Evolutionary conservation across 2,329 filamentous ascomycete species (phyloP).

Genomic region (Aspergillus phoenicis): DNA sequence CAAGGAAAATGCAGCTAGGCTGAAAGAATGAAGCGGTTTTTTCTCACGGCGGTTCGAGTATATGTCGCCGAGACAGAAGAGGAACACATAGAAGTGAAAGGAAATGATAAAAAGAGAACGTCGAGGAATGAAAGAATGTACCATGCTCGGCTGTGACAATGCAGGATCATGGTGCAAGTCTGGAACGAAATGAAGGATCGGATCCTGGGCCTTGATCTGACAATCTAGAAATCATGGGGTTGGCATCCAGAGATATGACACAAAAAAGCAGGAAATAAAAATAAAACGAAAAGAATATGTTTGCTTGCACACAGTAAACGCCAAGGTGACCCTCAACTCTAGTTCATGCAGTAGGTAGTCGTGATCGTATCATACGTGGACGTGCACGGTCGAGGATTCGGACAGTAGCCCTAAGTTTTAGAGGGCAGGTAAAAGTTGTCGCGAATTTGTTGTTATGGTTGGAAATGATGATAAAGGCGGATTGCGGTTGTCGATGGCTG

Average conservation of each 20-base stretch:
- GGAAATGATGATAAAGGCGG: conserved; percentile 3
- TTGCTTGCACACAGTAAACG: conserved; percentile 42
- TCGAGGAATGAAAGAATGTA: conserved; percentile 15
- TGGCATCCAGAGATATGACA: conserved; percentile 16
- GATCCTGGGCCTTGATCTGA: conserved; percentile 10
- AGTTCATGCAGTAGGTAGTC: conserved; percentile 48
- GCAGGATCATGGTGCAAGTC: conserved; percentile 2
- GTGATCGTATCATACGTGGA: conserved; percentile 47
- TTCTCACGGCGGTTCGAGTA: conserved; percentile 4
- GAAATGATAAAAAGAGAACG: conserved; percentile 15
- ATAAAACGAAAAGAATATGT: conserved; percentile 22
- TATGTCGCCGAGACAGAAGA: conserved; percentile 15
- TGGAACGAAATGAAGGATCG: neutral
- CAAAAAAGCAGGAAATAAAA: conserved; percentile 11
- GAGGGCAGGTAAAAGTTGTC: conserved; percentile 11
- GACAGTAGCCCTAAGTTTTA: conserved; percentile 20
- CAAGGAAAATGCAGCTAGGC: neutral
- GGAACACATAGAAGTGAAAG: conserved; percentile 16
- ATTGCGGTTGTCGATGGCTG: conserved; percentile 4
- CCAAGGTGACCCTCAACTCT: conserved; percentile 43
- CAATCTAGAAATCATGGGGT: conserved; percentile 12
- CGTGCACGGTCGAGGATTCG: conserved; percentile 32
- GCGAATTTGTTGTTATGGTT: conserved; percentile 13
- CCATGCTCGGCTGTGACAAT: neutral
- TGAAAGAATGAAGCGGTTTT: neutral